Evolutionary conservation across 495 filamentous ascomycete genomes (phyloP), one percentile per base, ranked within the genome.

Genomic region (Neurospora pannonica): DNA sequence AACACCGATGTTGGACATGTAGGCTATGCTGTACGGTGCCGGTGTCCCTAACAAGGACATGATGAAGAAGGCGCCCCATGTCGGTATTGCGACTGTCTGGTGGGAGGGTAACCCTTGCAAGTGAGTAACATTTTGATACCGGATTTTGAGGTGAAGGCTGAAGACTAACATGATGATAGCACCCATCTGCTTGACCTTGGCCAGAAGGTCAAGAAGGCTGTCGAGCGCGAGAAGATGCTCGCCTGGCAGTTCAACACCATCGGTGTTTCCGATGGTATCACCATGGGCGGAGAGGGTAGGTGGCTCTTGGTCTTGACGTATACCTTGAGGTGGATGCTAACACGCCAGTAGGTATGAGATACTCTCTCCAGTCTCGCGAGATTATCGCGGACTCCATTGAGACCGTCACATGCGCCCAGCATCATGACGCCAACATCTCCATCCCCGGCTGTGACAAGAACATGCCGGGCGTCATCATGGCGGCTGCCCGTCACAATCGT

Each of bases 371-470:
- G 82, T 93, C 92, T 19, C 87, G 96, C 60, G 96, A 99, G 74
- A 90, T 98, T 72, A 99, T 99, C 77, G 96, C 96, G 73, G 96
- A 99, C 81, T 93, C 90, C 77, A 93, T 99, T 75, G 95, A 99
- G 82, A 94, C 93, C 2, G 92, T 97, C 5, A 97, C 94, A 2
- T 96, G 93, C 77, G 92, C 92, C 8, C 91, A 93, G 81, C 91
- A 90, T 71, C 94, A 99, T 81, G 96, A 99, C 77, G 96, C 96
- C 72, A 97, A 94, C 79, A 95, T 99, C 77, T 89, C 93, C 34
- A 95, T 99, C 75, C 94, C 96, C 2, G 96, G 96, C 11, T 99
- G 96, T 79, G 96, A 99, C 82, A 99, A 99, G 86, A 99, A 99
- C 78, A 99, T 99, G 96, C 96, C 96, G 2, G 96, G 96, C 74